A percentile compares a stretch with the other conserved stretches of the same genome.
phyloP scores from a whole-genome alignment of 106 monocot species.

The Iris macrosiphon region DNA sequence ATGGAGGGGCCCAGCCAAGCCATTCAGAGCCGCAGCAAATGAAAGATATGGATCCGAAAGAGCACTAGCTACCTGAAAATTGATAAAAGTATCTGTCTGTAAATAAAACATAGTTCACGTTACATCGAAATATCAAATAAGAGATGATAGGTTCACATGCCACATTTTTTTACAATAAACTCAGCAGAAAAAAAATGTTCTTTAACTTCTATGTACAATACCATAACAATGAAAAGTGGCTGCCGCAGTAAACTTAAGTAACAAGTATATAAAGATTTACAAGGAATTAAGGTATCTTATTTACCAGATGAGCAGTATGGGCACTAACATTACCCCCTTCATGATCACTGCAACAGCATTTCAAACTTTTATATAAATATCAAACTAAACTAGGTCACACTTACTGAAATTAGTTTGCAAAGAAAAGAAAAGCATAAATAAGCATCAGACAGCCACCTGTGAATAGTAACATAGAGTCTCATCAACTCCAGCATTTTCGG shows the following conservation, averaged over 20 bases:
- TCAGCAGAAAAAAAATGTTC: too few relatives aligned
- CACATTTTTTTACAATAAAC: too few relatives aligned
- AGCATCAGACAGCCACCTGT: conserved; percentile 34
- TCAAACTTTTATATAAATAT: conserved; percentile 1
- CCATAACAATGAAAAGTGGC: too few relatives aligned
- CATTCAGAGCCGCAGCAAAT: conserved; percentile 96
- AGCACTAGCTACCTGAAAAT: conserved; percentile 85
- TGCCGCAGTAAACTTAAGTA: too few relatives aligned
- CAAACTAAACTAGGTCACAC: too few relatives aligned
- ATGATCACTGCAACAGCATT: conserved; percentile 67
- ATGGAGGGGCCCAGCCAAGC: conserved; percentile 95
- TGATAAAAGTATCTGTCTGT: background rate
- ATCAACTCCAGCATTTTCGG: conserved; percentile 92
- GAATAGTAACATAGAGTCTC: conserved; percentile 95
- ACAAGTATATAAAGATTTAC: too few relatives aligned
- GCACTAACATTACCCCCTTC: conserved; percentile 99
- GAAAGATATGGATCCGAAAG: conserved; percentile 96
- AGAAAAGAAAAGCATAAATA: background rate
- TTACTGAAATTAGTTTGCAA: background rate
- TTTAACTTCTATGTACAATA: too few relatives aligned
- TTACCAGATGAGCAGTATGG: conserved; percentile 98
- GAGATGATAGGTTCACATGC: too few relatives aligned
- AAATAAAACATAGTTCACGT: background rate
- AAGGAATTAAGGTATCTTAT: background rate
- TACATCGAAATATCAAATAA: too few relatives aligned